A percentile compares a stretch with the other conserved stretches of the same genome.
These are phyloP conservation scores for Puya raimondii DNA, from an alignment of 176 grass and related monocot genomes.

Conservation along the genomic window DNA sequence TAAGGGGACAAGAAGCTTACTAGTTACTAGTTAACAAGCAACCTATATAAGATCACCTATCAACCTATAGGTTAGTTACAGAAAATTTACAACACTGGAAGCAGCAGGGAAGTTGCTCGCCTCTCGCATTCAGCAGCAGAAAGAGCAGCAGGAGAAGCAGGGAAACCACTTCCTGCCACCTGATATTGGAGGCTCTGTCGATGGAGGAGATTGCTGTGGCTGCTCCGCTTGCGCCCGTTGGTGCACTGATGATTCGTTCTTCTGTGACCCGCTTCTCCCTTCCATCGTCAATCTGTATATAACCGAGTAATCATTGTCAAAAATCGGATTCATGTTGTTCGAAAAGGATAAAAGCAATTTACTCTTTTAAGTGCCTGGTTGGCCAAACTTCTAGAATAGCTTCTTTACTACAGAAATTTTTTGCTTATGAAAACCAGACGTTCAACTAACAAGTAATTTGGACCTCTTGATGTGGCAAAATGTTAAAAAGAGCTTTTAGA, in stretches of 20 bases:
- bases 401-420: not conserved
- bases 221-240: not conserved
- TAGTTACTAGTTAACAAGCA: too few relatives aligned
- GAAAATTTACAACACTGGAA: too few relatives aligned
- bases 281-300: conserved; percentile 17
- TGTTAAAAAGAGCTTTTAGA: not conserved
- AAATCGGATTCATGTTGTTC: not conserved
- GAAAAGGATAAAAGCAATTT: not conserved
- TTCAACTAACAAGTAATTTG: too few relatives aligned
- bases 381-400: not conserved
- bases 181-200: not conserved
- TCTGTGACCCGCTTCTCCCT: conserved; percentile 1
- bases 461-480: not conserved
- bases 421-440: not conserved
- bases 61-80: too few relatives aligned
- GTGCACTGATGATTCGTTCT: not conserved
- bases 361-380: not conserved
- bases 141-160: conserved; percentile 12
- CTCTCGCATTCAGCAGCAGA: conserved; percentile 4
- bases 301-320: not conserved
- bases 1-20: too few relatives aligned
- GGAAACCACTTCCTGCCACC: not conserved
- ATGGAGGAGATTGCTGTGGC: not conserved
- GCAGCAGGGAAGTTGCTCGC: too few relatives aligned
- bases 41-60: too few relatives aligned